Base-by-base conservation (phyloP, 441 rosid species). In the Dalechampia spathulata region DNA sequence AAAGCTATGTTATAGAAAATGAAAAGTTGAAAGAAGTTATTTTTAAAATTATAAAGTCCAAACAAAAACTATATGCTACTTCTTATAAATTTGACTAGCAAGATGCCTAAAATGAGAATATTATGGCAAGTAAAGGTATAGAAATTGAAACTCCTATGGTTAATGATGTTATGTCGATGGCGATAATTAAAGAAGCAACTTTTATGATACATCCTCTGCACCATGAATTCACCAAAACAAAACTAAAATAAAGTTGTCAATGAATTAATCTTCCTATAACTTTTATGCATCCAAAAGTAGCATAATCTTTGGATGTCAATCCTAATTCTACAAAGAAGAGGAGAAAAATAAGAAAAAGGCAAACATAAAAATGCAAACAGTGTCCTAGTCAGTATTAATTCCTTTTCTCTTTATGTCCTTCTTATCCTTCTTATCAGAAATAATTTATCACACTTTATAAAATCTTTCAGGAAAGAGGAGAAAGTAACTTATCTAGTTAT, bases 21-120 rank as follows among this genome's bases (percentile, higher is more conserved):
- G 58, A 68, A 9, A 28, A 44, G 4, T 72, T 64, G 17, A 41
- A 37, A 3, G 51, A 57, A 9, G 7, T 13, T 16, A 60, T 81
- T 49, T 62, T 58, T 21, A 54, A 72, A 63, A 64, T 78, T 2
- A 61, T 81, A n/a, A 71, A 61, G 57, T 64, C 81, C 17, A 83
- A 81, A 65, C 23, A 20, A 16, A 73, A 65, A 50, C 37, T 62
- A 2, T 53, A 45, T 57, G 65, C 58, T 52, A 55, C 66, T 37
- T 23, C 64, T 48, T 34, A 49, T 47, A 61, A 51, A 55, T 65
- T 34, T 14, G 64, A 61, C 36, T 21, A 44, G 11, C 7, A 22
- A 27, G 7, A 60, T 67, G 36, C 40, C 20, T 19, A 44, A 37
- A 8, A 41, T 30, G 36, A 20, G 19, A 4, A 19, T 43, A 30